A percentile compares a stretch with the other conserved stretches of the same genome.
Conservation (phyloP, 176 grass and related monocot species). For the Carex myosuroides region DNA sequence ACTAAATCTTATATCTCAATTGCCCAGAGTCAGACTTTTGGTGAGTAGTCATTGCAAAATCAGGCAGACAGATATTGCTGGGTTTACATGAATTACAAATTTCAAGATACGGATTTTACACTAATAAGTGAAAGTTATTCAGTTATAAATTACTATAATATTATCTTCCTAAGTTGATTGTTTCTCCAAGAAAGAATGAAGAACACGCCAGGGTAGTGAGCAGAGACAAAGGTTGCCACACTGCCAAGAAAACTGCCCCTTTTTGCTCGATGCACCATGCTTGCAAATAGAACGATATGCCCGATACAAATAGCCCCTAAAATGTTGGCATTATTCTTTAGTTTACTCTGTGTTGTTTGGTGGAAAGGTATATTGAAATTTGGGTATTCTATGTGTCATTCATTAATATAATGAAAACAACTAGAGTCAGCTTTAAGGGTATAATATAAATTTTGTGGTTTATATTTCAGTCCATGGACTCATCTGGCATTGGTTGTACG, state of each 20-base stretch:
- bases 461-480: neutral
- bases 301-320: conserved; percentile 38
- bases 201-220: conserved; percentile 51
- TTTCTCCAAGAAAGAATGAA: conserved; percentile 49
- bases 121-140: neutral
- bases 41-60: neutral
- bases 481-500: neutral
- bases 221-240: conserved; percentile 48
- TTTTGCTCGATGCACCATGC: conserved; percentile 62
- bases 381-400: neutral
- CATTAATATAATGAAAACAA: neutral
- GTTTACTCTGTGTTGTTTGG: neutral
- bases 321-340: neutral
- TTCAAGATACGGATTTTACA: neutral
- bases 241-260: conserved; percentile 44
- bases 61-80: neutral
- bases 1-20: neutral
- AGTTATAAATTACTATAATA: neutral
- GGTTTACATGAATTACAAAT: neutral
- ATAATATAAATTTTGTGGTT: neutral
- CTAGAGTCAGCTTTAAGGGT: neutral
- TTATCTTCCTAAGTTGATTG: conserved; percentile 49
- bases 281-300: conserved; percentile 62
- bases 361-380: neutral
- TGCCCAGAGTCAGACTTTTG: neutral